These are phyloP conservation scores for Carallia brachiata DNA, from an alignment of 345 rosid genomes.

Conservation along the genomic window DNA sequence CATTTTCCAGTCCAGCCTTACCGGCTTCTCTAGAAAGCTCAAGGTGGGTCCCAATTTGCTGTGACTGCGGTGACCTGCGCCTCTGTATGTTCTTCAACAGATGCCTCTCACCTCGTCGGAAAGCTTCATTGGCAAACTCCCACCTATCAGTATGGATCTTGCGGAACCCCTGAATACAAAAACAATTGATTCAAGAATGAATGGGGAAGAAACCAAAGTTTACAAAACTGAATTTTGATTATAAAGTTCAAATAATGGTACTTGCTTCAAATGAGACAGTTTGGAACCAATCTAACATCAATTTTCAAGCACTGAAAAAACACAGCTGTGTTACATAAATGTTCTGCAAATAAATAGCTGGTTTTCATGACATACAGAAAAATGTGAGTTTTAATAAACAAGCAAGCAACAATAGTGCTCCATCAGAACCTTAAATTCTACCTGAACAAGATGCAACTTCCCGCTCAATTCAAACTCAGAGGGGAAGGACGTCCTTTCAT, in stretches of 20 bases:
- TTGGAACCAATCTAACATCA: constrained; percentile 5
- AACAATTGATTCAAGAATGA: constrained; percentile 32
- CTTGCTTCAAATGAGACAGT: not conserved
- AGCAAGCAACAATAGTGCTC: constrained; percentile 10
- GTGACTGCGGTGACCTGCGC: constrained; percentile 33
- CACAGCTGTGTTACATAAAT: constrained; percentile 13
- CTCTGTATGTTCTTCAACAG: constrained; percentile 29
- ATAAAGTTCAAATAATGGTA: not conserved
- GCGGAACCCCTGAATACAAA: constrained; percentile 28
- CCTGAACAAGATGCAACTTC: constrained; percentile 43
- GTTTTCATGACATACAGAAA: constrained; percentile 5
- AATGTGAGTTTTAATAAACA: constrained; percentile 2
- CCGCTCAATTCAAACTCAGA: constrained; percentile 20
- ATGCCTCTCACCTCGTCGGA: constrained; percentile 26
- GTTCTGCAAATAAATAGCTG: constrained; percentile 5
- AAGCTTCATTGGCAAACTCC: constrained; percentile 37
- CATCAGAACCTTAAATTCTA: constrained; percentile 38
- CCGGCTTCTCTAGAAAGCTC: constrained; percentile 16
- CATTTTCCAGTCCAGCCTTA: constrained; percentile 21
- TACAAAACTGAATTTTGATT: constrained; percentile 2
- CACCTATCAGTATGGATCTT: constrained; percentile 29
- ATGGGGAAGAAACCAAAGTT: constrained; percentile 11
- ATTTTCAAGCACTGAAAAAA: constrained; percentile 14
- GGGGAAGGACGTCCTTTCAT: constrained; percentile 24
- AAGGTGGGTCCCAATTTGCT: constrained; percentile 31